Conservation (phyloP, 2,329 filamentous ascomycete genomes). For the Fusarium albosuccineum region DNA sequence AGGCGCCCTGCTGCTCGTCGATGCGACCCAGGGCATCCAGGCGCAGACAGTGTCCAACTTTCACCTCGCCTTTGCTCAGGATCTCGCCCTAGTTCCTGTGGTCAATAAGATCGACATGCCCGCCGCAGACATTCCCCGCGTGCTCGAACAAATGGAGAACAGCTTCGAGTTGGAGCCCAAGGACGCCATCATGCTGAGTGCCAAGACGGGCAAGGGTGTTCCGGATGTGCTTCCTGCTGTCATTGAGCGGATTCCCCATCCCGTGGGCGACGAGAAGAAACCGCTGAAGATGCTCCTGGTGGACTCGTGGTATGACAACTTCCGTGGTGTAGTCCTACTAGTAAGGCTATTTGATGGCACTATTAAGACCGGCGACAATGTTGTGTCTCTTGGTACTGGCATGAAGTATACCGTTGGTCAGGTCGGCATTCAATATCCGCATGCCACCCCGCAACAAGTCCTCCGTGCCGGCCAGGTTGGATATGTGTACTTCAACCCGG, state of each 20-base stretch:
- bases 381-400: conserved; percentile 90
- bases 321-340: conserved; percentile 91
- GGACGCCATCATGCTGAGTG: conserved; percentile 80
- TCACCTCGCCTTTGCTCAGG: conserved; percentile 95
- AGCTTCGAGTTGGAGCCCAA: conserved; percentile 89
- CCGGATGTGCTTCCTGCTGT: conserved; percentile 85
- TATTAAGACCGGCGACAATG: conserved; percentile 83
- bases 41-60: conserved; percentile 99
- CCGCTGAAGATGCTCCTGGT: conserved; percentile 89
- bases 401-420: conserved; percentile 94
- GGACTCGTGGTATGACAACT: conserved; percentile 98
- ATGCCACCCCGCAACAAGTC: conserved; percentile 82
- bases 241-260: conserved; percentile 85
- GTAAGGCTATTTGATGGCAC: conserved; percentile 92
- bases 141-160: conserved; percentile 85
- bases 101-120: conserved; percentile 97
- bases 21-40: conserved; percentile 96
- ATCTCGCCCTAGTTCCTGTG: conserved; percentile 87
- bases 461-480: conserved; percentile 94
- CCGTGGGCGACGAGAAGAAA: conserved; percentile 77
- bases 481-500: conserved; percentile 97
- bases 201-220: conserved; percentile 94
- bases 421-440: conserved; percentile 95
- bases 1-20: conserved; percentile 90
- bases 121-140: conserved; percentile 87